Evolutionary conservation across 768 basidiomycete genomes (phyloP), one percentile per base, ranked within the genome.

Genomic region (Mycena crocata): DNA sequence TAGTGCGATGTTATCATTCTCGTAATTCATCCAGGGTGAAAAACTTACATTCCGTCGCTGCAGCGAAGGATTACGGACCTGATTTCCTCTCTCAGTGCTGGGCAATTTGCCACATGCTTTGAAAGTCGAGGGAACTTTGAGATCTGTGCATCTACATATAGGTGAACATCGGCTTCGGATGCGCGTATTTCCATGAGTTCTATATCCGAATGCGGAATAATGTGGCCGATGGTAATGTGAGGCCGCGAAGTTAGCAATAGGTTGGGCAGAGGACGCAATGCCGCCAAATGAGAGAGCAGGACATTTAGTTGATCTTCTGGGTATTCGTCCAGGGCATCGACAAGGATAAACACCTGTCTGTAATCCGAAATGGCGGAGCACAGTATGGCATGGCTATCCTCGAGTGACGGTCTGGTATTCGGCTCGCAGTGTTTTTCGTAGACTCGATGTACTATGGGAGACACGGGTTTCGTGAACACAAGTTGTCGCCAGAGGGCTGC

Each of bases 41-140:
- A n/a, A n/a, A 46, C 60, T 7, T 19, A 61, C 48, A 31, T 55
- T 32, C n/a, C 42, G n/a, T 44, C 42, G 42, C 42, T 44, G 13
- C 42, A 23, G 7, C 24, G 42, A 23, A 23, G 7, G 24, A 44
- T 44, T 23, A 3, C 24, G 21, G 21, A 5, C 42, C 8, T 23
- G 13, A 44, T 44, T n/a, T 23, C 42, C 8, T 23, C 42, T 44
- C n/a, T 21, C 42, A 44, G 13, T 7, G 8, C 42, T n/a, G 14
- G 21, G 5, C 21, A 5, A 13, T n/a, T 23, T 23, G 21, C 3
- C 8, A 44, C 14, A 23, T 23, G 42, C 24, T 44, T 44, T 8
- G 21, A 44, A 44, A 44, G n/a, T 23, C n/a, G 42, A 13, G 42
- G 13, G n/a, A 7, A 44, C 42, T 44, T n/a, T 2, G 13, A 5